Evolutionary conservation across 495 filamentous ascomycete species (phyloP).

Genomic region (Neurospora cerealis): DNA sequence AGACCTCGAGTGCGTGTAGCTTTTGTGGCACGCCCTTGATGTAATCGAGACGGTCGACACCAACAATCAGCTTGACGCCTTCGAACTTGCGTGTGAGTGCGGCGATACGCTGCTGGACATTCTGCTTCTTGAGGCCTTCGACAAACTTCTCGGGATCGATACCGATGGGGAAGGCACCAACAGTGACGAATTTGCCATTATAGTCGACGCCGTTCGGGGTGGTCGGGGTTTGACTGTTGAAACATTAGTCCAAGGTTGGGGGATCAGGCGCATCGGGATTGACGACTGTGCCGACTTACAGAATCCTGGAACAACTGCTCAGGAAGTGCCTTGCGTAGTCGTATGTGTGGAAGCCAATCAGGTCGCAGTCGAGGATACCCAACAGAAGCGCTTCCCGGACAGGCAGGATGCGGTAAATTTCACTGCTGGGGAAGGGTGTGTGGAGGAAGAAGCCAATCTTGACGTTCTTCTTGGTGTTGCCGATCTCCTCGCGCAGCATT

Average conservation of each 20-base stretch:
- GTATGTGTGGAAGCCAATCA: conserved; percentile 92
- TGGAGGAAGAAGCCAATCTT: conserved; percentile 94
- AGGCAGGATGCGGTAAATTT: conserved; percentile 85
- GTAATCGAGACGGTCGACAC: conserved; percentile 87
- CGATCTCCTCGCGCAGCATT: conserved; percentile 70
- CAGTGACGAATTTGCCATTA: conserved; percentile 59
- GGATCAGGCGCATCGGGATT: not conserved
- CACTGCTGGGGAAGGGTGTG: conserved; percentile 86
- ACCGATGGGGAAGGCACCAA: conserved; percentile 83
- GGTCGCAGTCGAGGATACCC: conserved; percentile 73
- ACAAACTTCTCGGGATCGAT: conserved; percentile 95
- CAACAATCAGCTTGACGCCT: conserved; percentile 81
- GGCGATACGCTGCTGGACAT: conserved; percentile 69
- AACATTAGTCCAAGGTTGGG: not conserved
- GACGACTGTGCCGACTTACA: conserved; percentile 39
- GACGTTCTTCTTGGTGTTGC: conserved; percentile 59
- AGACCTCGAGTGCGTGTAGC: conserved; percentile 80
- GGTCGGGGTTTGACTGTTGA: conserved; percentile 55
- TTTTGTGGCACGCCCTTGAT: conserved; percentile 97
- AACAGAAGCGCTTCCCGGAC: conserved; percentile 73
- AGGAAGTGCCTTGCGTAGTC: conserved; percentile 88
- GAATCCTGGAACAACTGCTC: conserved; percentile 70
- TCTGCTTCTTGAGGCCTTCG: conserved; percentile 70
- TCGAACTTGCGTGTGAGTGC: conserved; percentile 71
- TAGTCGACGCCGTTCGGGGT: conserved; percentile 79